Evolutionary conservation across 2,329 filamentous ascomycete genomes (phyloP).

Genomic region (Ophiognomonia clavigignenti-juglandacearum): DNA sequence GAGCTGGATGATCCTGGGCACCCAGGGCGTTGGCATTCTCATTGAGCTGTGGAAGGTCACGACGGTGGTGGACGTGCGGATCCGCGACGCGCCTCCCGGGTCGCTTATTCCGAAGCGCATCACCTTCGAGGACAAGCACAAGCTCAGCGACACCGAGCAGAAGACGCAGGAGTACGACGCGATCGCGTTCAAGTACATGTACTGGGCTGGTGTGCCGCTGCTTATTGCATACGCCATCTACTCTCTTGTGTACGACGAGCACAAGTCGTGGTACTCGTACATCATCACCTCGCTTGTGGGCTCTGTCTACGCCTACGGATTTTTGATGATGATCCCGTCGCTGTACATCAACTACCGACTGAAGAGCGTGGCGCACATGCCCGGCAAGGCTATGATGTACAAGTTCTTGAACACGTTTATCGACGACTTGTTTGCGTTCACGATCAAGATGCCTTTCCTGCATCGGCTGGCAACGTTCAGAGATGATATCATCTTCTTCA

Average conservation of each 20-base stretch:
- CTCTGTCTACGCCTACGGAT: slow-evolving; percentile 95
- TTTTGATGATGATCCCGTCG: slow-evolving; percentile 97
- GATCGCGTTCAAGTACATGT: slow-evolving; percentile 97
- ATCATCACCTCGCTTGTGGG: slow-evolving; percentile 92
- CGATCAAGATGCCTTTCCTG: slow-evolving; percentile 96
- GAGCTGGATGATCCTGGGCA: slow-evolving; percentile 97
- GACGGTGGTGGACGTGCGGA: slow-evolving; percentile 82
- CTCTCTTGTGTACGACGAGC: slow-evolving; percentile 84
- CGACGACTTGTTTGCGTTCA: slow-evolving; percentile 97
- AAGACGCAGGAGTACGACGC: slow-evolving; percentile 98
- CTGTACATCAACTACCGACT: slow-evolving; percentile 99
- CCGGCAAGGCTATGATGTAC: slow-evolving; percentile 92
- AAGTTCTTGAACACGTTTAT: slow-evolving; percentile 99
- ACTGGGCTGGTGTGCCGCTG: slow-evolving; percentile 83
- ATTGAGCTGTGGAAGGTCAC: slow-evolving; percentile 89
- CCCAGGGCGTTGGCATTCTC: slow-evolving; percentile 75
- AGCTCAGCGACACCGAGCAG: slow-evolving; percentile 89
- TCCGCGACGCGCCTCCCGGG: slow-evolving; percentile 63
- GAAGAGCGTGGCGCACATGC: slow-evolving; percentile 95
- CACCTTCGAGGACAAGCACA: slow-evolving; percentile 92
- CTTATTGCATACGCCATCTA: slow-evolving; percentile 86
- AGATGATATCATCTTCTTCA: slow-evolving; percentile 97
- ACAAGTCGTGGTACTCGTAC: slow-evolving; percentile 98
- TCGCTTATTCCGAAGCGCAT: slow-evolving; percentile 75
- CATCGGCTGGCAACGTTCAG: slow-evolving; percentile 88